These are phyloP conservation scores for Geotrichum siamense DNA, from an alignment of 1,139 yeast genomes.

Conservation along the genomic window DNA sequence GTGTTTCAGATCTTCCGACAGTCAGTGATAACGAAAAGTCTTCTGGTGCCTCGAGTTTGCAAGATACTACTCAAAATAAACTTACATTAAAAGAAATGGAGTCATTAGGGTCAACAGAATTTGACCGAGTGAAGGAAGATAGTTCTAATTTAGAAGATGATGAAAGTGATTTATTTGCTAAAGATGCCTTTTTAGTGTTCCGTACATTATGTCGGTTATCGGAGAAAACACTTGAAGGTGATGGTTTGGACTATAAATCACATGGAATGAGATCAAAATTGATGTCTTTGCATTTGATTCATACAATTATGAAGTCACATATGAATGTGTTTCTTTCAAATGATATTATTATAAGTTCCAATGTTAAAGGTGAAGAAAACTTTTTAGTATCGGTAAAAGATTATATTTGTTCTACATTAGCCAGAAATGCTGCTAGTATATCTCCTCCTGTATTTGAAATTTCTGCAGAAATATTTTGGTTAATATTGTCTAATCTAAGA, in stretches of 20 bases:
- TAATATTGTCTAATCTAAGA: conserved; percentile 72
- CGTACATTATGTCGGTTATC: conserved; percentile 93
- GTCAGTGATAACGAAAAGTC: background rate
- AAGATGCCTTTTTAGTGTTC: conserved; percentile 88
- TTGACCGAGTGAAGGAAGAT: conserved; percentile 22
- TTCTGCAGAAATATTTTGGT: conserved; percentile 89
- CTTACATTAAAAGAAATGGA: conserved; percentile 27
- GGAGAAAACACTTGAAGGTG: conserved; percentile 70
- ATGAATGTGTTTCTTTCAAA: conserved; percentile 71
- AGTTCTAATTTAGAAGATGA: conserved; percentile 29
- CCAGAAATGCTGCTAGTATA: conserved; percentile 90
- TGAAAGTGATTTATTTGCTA: conserved; percentile 63
- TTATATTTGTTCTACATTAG: conserved; percentile 71
- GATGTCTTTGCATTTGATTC: conserved; percentile 79
- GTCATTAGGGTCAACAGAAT: conserved; percentile 18
- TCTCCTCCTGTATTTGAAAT: conserved; percentile 89
- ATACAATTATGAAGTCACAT: conserved; percentile 77
- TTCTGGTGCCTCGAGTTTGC: background rate
- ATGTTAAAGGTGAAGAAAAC: conserved; percentile 52
- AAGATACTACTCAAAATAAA: conserved; percentile 9
- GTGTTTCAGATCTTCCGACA: conserved; percentile 2
- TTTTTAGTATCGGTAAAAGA: conserved; percentile 78
- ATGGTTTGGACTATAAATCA: conserved; percentile 70
- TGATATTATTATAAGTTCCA: conserved; percentile 53
- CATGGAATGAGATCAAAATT: conserved; percentile 89